phyloP scores from a whole-genome alignment of 768 basidiomycete genomes.

The Naematelia aurantialba region DNA sequence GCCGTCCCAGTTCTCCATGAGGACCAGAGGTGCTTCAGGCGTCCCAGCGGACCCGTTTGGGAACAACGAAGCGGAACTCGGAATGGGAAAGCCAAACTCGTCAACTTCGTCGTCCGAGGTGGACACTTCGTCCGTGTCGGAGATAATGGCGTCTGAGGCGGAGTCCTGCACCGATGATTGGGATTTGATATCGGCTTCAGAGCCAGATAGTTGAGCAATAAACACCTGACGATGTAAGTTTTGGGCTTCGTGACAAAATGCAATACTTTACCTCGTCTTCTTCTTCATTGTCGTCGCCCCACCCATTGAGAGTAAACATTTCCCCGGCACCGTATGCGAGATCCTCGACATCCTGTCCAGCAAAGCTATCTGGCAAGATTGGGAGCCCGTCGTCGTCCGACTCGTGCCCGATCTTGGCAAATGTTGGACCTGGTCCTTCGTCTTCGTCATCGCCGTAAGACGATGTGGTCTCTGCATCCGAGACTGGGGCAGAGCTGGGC shows the following conservation, averaged over 20 bases:
- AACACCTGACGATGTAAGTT: conserved; percentile 19
- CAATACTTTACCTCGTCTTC: conserved; percentile 32
- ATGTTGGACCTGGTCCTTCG: conserved; percentile 1
- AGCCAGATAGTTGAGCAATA: conserved; percentile 41
- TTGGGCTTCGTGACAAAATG: no score
- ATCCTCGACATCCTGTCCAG: conserved; percentile 45
- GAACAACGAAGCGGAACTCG: conserved; percentile 15
- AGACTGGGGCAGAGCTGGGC: background rate
- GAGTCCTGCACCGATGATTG: conserved; percentile 33
- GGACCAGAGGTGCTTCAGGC: conserved; percentile 25
- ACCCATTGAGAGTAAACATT: conserved; percentile 15
- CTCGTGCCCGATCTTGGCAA: conserved; percentile 9
- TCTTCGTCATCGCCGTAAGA: conserved; percentile 36
- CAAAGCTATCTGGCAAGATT: conserved; percentile 27
- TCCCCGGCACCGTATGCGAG: conserved; percentile 41
- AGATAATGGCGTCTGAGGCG: conserved; percentile 24
- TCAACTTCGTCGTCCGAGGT: conserved; percentile 32
- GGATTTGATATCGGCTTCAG: conserved; percentile 34
- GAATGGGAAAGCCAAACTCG: conserved; percentile 37
- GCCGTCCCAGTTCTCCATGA: conserved; percentile 48
- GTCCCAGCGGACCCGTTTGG: conserved; percentile 2
- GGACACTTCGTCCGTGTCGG: conserved; percentile 19
- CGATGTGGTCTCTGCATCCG: conserved; percentile 22
- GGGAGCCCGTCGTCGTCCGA: conserved; percentile 18
- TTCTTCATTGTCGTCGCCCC: conserved; percentile 27